These are phyloP conservation scores for Tuber magnatum DNA, from an alignment of 495 filamentous ascomycete species.

Conservation along the genomic window DNA sequence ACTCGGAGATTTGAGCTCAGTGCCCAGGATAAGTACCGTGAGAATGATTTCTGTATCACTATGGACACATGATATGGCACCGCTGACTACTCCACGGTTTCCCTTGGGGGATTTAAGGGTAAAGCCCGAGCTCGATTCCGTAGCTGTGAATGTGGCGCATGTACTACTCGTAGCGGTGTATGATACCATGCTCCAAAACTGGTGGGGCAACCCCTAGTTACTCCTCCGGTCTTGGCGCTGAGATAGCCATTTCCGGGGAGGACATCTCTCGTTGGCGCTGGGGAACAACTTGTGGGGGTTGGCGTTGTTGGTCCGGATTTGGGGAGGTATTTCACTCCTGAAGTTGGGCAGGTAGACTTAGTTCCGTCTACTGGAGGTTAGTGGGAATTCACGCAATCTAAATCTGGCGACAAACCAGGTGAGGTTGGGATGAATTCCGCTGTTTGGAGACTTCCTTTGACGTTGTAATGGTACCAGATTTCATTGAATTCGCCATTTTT, in stretches of 20 bases:
- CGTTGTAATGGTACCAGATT: slow-evolving; percentile 79
- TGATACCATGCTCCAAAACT: slow-evolving; percentile 59
- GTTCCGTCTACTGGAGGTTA: slow-evolving; percentile 47
- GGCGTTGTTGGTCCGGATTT: slow-evolving; percentile 46
- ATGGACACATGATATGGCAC: slow-evolving; percentile 9
- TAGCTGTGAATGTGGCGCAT: slow-evolving; percentile 55
- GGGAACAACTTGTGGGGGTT: slow-evolving; percentile 39
- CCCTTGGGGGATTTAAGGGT: slow-evolving; percentile 20
- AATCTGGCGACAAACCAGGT: slow-evolving; percentile 46
- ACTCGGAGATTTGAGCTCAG: not conserved
- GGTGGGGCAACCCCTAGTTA: slow-evolving; percentile 56
- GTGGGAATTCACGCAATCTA: not conserved
- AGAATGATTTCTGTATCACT: slow-evolving; percentile 16
- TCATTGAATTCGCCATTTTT: slow-evolving; percentile 57
- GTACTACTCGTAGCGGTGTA: slow-evolving; percentile 53
- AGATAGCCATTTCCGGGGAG: slow-evolving; percentile 53
- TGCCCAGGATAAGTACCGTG: slow-evolving; percentile 3
- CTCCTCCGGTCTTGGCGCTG: slow-evolving; percentile 48
- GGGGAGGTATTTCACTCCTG: slow-evolving; percentile 61
- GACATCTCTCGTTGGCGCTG: slow-evolving; percentile 37
- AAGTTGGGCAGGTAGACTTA: slow-evolving; percentile 56
- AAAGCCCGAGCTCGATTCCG: slow-evolving; percentile 43
- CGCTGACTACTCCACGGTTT: slow-evolving; percentile 5
- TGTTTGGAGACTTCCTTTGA: slow-evolving; percentile 66
- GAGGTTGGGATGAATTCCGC: slow-evolving; percentile 63